Base-by-base conservation (phyloP, 2,329 filamentous ascomycete species). In the Zymoseptoria tritici region DNA sequence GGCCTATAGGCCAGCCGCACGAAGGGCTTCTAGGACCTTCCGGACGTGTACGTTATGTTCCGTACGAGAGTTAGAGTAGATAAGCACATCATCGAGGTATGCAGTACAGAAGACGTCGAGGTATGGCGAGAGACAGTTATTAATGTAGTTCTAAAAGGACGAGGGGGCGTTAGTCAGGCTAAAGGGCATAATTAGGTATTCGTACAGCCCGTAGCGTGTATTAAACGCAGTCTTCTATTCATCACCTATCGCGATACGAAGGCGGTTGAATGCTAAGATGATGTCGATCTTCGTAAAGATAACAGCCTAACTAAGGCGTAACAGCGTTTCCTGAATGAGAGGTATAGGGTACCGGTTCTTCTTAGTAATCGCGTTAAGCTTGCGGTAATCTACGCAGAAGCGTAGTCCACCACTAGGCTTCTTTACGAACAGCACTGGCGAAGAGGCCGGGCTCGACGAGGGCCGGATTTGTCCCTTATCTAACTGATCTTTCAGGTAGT, bases 51-150 rank as follows among this genome's bases (percentile, higher is more conserved):
- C 4, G 1, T 36, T 29, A 22, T 62, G 46, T 3, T 64, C 22
- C 19, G 60, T n/a, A 2, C 52, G 13, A 9, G 16, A 62, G 13
- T 62, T 52, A 3, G 54, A 60, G 57, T 63, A 69, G 53, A 71
- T 64, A 7, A 71, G 56, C 5, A 71, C 61, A 52, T 71, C 59
- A 52, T 71, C 61, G 1, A 71, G 50, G 51, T 71, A 69, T 6
- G 60, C 64, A n/a, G 58, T 58, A 49, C 20, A 54, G 59, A 69
- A 68, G 3, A 62, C 20, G 53, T 73, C 62, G 0, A 73, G 56
- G 22, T 57, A 63, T 2, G 60, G 46, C 2, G 51, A 8, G 7
- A 74, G 59, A 2, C 59, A 56, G 19, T 61, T 55, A 52, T 74
- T 73, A 53, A 62, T 62, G 26, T 55, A 57, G 9, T 26, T 22